phyloP scores from a whole-genome alignment of 202 grass and related monocot genomes.

The Panicum virgatum region DNA sequence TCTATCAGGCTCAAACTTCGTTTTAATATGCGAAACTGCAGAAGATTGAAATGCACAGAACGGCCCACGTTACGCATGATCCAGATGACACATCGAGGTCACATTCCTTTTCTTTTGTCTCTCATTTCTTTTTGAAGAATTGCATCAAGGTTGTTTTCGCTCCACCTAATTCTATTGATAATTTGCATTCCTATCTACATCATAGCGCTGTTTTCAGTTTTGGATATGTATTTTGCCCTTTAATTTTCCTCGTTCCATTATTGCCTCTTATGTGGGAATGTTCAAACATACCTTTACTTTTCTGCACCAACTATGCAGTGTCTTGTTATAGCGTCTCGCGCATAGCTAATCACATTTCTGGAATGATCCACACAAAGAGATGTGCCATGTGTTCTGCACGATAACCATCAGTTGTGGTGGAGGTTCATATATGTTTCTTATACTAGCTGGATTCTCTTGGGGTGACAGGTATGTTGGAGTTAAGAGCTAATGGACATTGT shows the following conservation, averaged over 20 bases:
- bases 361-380: neutral
- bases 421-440: neutral
- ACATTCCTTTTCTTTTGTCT: neutral
- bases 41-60: slow-evolving; percentile 27
- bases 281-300: neutral
- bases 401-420: slow-evolving; percentile 6
- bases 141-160: neutral
- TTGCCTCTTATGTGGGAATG: neutral
- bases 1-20: neutral
- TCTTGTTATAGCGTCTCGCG: neutral
- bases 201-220: slow-evolving; percentile 23
- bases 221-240: neutral
- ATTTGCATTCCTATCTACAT: neutral
- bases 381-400: neutral
- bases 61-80: neutral
- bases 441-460: slow-evolving; percentile 15
- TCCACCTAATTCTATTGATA: slow-evolving; percentile 13
- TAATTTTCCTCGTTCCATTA: neutral
- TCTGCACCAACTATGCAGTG: slow-evolving; percentile 1
- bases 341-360: neutral
- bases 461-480: neutral
- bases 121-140: no score
- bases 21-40: slow-evolving; percentile 24
- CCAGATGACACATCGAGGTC: slow-evolving; percentile 18
- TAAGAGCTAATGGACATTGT: slow-evolving; percentile 21